A percentile compares a stretch with the other conserved stretches of the same genome.
phyloP scores from a whole-genome alignment of 148 eudicot genomes.

The Rhododendron ferrugineum region DNA sequence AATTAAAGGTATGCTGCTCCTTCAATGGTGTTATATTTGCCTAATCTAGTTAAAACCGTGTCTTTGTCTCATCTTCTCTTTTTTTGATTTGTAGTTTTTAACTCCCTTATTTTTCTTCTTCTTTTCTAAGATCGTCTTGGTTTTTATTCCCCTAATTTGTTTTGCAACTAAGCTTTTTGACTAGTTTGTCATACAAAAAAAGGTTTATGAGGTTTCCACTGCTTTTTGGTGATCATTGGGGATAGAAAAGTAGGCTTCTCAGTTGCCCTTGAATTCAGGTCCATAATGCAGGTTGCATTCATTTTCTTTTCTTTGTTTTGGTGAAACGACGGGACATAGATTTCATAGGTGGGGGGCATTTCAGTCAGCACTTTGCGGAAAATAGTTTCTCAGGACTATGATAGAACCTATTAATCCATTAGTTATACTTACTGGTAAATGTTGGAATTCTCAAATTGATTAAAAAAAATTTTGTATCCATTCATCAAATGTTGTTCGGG shows the following conservation, averaged over 20 bases:
- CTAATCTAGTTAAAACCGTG: neutral
- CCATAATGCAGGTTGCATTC: neutral
- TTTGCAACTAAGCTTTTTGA: neutral
- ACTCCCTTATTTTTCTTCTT: neutral
- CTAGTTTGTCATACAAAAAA: neutral
- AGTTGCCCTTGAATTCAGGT: neutral
- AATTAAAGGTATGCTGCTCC: conserved; percentile 45
- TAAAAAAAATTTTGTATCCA: neutral
- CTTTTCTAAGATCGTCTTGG: neutral
- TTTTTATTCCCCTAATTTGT: neutral
- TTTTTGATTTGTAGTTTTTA: neutral
- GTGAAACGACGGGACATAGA: neutral
- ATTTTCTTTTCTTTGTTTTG: neutral
- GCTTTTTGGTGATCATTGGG: neutral
- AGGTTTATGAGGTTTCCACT: neutral
- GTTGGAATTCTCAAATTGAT: neutral
- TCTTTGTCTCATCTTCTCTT: neutral
- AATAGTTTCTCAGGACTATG: neutral
- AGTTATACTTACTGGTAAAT: neutral
- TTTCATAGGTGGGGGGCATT: neutral
- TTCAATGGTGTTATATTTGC: neutral
- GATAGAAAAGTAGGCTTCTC: neutral
- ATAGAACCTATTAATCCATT: neutral
- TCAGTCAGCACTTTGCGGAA: neutral
- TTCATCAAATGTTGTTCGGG: neutral